Evolutionary conservation across 2,329 filamentous ascomycete species (phyloP).

Genomic region (Arthrocladium fulminans): DNA sequence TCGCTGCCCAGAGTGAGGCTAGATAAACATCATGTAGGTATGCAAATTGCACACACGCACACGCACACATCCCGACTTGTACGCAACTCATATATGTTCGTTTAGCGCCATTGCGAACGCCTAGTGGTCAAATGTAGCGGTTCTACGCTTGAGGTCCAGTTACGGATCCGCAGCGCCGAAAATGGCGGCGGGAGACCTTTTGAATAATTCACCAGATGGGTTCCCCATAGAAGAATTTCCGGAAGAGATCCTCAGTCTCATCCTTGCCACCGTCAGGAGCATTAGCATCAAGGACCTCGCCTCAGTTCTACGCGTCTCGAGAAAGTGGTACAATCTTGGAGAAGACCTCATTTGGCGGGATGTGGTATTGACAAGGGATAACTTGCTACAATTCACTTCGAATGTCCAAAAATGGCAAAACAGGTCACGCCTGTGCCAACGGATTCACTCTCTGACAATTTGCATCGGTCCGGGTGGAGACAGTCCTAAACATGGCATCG

Average conservation of each 20-base stretch:
- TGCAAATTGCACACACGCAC: no score
- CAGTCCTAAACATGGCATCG: no score
- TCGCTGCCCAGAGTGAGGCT: no score
- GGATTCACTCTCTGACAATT: background rate
- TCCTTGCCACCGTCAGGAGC: background rate
- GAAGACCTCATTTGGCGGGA: background rate
- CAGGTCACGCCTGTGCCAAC: background rate
- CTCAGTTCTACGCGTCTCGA: background rate
- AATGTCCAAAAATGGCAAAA: background rate
- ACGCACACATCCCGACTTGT: no score
- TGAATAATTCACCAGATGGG: background rate
- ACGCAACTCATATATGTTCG: no score
- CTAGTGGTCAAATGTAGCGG: background rate
- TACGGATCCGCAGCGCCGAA: background rate
- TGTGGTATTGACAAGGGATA: background rate
- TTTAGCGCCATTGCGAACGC: no score
- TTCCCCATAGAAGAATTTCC: background rate
- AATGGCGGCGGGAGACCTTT: background rate
- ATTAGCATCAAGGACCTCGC: background rate
- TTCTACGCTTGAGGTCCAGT: background rate
- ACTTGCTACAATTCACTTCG: background rate
- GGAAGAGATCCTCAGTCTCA: background rate
- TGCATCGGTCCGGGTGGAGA: background rate
- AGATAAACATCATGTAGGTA: no score
- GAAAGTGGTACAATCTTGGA: constrained; percentile 1